phyloP scores from a whole-genome alignment of 805 yeast species.

The Saitoella complicata region DNA sequence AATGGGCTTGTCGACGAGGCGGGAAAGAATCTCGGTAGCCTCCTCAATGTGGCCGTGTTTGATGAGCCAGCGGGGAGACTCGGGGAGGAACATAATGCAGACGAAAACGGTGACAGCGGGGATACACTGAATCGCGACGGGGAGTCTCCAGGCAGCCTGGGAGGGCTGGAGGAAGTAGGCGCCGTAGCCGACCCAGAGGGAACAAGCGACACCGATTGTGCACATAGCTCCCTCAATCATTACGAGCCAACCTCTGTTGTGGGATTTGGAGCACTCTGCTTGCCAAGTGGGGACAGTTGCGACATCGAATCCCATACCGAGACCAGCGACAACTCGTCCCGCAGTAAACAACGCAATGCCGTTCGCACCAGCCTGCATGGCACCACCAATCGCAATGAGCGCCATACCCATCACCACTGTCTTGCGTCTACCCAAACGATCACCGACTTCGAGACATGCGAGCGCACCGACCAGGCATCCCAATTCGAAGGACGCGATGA shows the following conservation, averaged over 20 bases:
- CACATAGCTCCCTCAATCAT: slow-evolving; percentile 56
- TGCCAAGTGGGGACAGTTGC: slow-evolving; percentile 77
- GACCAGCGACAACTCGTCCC: slow-evolving; percentile 56
- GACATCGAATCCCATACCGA: slow-evolving; percentile 63
- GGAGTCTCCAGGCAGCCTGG: slow-evolving; percentile 53
- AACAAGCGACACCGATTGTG: slow-evolving; percentile 57
- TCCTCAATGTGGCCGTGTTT: slow-evolving; percentile 47
- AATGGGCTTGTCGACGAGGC: slow-evolving; percentile 18
- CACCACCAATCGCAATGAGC: slow-evolving; percentile 43
- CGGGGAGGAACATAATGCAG: slow-evolving; percentile 49
- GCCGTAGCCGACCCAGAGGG: slow-evolving; percentile 64
- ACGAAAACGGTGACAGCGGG: slow-evolving; percentile 42
- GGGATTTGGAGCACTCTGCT: slow-evolving; percentile 55
- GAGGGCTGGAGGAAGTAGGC: slow-evolving; percentile 34
- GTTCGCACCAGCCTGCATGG: slow-evolving; percentile 39
- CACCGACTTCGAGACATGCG: slow-evolving; percentile 45
- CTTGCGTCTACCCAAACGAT: slow-evolving; percentile 48
- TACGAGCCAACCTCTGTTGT: slow-evolving; percentile 51
- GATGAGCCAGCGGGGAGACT: slow-evolving; percentile 72
- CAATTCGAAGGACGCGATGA: slow-evolving; percentile 36
- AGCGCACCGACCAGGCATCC: slow-evolving; percentile 68
- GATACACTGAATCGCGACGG: slow-evolving; percentile 54
- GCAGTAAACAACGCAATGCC: slow-evolving; percentile 55
- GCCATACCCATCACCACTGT: slow-evolving; percentile 39
- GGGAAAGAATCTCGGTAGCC: slow-evolving; percentile 25